Base-by-base conservation (phyloP, 2,329 filamentous ascomycete species). In the Massarina eburnea region DNA sequence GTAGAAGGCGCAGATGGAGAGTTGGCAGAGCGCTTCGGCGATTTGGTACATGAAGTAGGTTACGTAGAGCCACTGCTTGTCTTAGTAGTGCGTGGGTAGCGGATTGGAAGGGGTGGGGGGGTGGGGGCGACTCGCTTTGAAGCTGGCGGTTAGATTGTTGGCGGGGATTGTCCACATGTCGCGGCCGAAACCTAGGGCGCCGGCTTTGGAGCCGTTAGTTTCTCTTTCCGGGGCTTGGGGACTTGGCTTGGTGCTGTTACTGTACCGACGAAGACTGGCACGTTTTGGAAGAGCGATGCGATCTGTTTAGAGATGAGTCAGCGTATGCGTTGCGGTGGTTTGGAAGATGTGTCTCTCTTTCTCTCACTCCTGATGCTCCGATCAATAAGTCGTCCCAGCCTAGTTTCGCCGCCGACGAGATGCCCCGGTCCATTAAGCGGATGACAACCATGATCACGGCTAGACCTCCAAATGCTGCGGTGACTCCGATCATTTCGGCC, bases 311-410 rank as follows among this genome's bases (percentile, higher is more conserved):
- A 39, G 3, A 6, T 0, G 26, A 9, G 27, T 51, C 24, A 55
- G 51, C n/a, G n/a, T n/a, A n/a, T 29, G 20, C 4, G 5, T 41
- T 40, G 19, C 29, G 15, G 10, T 21, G 4, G 8, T 21, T 7
- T 35, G 24, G 17, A 33, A 36, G 8, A 15, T 5, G 35, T 43
- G 15, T n/a, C n/a, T n/a, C n/a, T n/a, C n/a, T n/a, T n/a, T n/a
- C n/a, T n/a, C 62, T 24, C 49, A 66, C 61, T 24, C 58, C 62
- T 38, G 62, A 52, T 8, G 64, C 45, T 14, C 55, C 61, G 33
- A 64, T 62, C 41, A 66, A 45, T n/a, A 61, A 44, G 27, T 66
- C 62, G 41, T 66, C 61, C 59, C 54, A 61, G n/a, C 62, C 62
- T 10, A 66, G 51, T 30, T 57, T 44, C 26, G 56, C 52, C 8